Evolutionary conservation across 495 filamentous ascomycete species (phyloP), one percentile per base, ranked within the genome.

Genomic region (Cercophora sp.): DNA sequence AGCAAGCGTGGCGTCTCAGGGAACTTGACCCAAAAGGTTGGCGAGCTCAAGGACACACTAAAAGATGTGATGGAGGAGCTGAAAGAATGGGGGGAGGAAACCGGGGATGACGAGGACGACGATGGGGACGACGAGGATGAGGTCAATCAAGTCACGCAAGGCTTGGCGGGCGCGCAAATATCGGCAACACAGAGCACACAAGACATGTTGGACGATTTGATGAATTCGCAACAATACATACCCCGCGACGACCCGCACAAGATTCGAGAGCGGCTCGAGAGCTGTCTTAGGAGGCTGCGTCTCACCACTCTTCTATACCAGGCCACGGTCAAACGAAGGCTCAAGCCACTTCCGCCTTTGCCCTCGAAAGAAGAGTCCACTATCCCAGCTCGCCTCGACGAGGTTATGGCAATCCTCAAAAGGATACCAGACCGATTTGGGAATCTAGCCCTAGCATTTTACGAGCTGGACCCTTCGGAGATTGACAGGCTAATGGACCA

Each of bases 21-120:
- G 0, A 72, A 86, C 31, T 63, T 88, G 16, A 65, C 80, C 10
- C 65, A 73, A 41, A 85, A 83, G 55, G 82, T 79, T 13, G 81
- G 86, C 59, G 73, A 85, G 52, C 87, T 83, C 57, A 72, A 82
- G 44, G 86, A 86, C 55, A 77, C 88, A 9, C 66, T 96, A 11
- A 77, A 85, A 53, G 91, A 96, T 71, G 86, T 89, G 0, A 75
- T 93, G 23, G 78, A 84, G 56, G 91, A 96, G 68, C 68, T 96
- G 55, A 87, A 88, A 54, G 86, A 89, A 58, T 96, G 90, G 86
- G 82, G 85, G 43, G 84, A 85, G n/a, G 83, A 84, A 55, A 77
- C 75, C 18, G 74, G 72, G 2, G 68, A 66, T 0, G 75, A 77
- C 3, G 72, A 76, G 1, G 73, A 78, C 8, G 70, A 71, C 2